Evolutionary conservation across 305 asterid genomes (phyloP), one percentile per base, ranked within the genome.

Genomic region (Striga hermonthica): DNA sequence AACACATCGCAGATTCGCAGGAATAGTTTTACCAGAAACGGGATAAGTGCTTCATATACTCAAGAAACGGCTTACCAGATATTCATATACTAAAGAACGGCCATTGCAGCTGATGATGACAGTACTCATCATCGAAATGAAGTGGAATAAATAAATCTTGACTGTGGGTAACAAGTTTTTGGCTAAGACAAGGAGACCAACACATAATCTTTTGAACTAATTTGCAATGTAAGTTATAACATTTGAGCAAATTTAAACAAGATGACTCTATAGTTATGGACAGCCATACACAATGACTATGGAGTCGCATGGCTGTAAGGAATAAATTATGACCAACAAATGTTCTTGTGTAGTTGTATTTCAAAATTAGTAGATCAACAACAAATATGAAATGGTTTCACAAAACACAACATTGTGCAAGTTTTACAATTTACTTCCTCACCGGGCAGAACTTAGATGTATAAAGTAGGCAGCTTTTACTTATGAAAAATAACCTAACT

Each of bases 41-140:
- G n/a, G n/a, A n/a, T n/a, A n/a, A n/a, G n/a, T n/a, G n/a, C n/a
- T n/a, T n/a, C n/a, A n/a, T n/a, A n/a, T n/a, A n/a, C n/a, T n/a
- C 73, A 72, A 70, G 67, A 79, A 70, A 84, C 67, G 62, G 74
- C 74, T 72, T 75, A 52, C 75, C 67, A 70, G 74, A 22, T 22
- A 22, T 71, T 71, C 60, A 72, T 58, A 71, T 44, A 68, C 71
- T 72, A 50, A 60, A 71, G 44, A 72, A 67, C 36, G 3, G 2
- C 14, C 13, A 47, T 9, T 4, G 6, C 54, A 39, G 34, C 57
- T 39, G 64, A 35, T 52, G 13, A 36, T 58, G 52, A 44, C 50
- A 12, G 22, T 62, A 54, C 37, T 43, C 12, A 66, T 45, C 60
- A 10, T 43, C 44, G 66, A 64, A 48, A 57, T 0, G 15, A 40